Percentiles rank a stretch among this genome's conserved stretches.
Evolutionary conservation across 805 yeast genomes (phyloP).

Genomic region (Ogataea methanolica): DNA sequence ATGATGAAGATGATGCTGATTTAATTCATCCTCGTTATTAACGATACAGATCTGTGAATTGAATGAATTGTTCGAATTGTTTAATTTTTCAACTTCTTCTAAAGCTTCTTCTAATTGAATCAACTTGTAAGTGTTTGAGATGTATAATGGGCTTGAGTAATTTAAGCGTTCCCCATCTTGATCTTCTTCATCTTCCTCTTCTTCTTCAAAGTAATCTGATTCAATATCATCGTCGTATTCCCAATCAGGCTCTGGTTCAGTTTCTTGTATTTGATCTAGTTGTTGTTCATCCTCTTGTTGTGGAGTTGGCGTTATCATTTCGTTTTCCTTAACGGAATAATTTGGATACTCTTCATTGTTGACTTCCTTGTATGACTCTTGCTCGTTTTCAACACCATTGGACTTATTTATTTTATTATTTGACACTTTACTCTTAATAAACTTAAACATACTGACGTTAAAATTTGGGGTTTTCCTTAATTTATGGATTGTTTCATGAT

Average conservation of each 20-base stretch:
- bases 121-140: conserved; percentile 12
- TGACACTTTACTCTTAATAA: conserved; percentile 1
- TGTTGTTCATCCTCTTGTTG: no score
- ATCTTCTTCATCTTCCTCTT: conserved; percentile 12
- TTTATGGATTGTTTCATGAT: conserved; percentile 7
- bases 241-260: neutral
- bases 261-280: no score
- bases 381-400: neutral
- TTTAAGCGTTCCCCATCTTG: conserved; percentile 11
- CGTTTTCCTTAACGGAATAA: no score
- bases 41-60: conserved; percentile 20
- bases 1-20: no score
- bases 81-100: conserved; percentile 6
- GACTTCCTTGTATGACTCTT: no score
- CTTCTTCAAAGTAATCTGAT: conserved; percentile 15
- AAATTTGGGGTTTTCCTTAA: conserved; percentile 17
- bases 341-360: no score
- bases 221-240: conserved; percentile 2
- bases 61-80: conserved; percentile 11
- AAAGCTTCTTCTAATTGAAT: conserved; percentile 12
- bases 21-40: conserved; percentile 12
- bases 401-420: neutral
- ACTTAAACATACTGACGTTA: conserved; percentile 10
- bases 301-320: no score
- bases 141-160: conserved; percentile 11